Base-by-base conservation (phyloP, 495 filamentous ascomycete species). In the Lichina pygmaea region DNA sequence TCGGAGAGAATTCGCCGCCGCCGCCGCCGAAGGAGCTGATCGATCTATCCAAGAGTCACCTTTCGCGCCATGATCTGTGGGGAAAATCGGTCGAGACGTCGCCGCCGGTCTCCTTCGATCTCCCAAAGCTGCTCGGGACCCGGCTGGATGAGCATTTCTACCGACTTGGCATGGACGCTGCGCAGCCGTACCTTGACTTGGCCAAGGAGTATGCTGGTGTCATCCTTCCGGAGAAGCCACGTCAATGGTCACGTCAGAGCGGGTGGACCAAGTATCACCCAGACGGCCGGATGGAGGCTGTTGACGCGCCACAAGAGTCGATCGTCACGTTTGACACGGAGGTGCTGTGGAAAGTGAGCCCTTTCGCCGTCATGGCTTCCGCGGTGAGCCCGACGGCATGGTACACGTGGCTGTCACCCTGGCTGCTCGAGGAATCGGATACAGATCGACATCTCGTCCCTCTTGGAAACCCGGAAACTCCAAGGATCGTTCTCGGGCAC, bases 361-460 rank as follows among this genome's bases (percentile, higher is more conserved):
- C 78, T 0, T 95, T 79, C 59, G 85, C 89, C 6, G 80, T 91
- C 38, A 95, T 99, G 89, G 89, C 89, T 34, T 94, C 84, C 51
- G 89, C 89, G 8, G 79, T 74, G 43, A 81, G 81, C 49, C 74
- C 80, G 9, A 81, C 73, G 11, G 73, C 80, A 17, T 99, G 89
- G 89, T 99, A 95, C 62, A 81, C 79, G 2, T 99, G 89, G 89
- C 58, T 99, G 44, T 94, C 86, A 16, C 89, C 89, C 0, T 99
- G 89, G 89, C 62, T 99, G 17, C 58, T 99, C 7, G 81, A 73
- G 13, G 81, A 93, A 60, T 73, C 76, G 6, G 65, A 79, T n/a
- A 71, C 68, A 24, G 66, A 81, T 51, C 62, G 69, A 36, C 89
- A 99, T 44, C 60, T 99, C 34, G 72, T 99, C 41, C 85, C 89